These are phyloP conservation scores for Wallacemonas sp. DNA, from an alignment of 208 protist genomes.

Conservation along the genomic window DNA sequence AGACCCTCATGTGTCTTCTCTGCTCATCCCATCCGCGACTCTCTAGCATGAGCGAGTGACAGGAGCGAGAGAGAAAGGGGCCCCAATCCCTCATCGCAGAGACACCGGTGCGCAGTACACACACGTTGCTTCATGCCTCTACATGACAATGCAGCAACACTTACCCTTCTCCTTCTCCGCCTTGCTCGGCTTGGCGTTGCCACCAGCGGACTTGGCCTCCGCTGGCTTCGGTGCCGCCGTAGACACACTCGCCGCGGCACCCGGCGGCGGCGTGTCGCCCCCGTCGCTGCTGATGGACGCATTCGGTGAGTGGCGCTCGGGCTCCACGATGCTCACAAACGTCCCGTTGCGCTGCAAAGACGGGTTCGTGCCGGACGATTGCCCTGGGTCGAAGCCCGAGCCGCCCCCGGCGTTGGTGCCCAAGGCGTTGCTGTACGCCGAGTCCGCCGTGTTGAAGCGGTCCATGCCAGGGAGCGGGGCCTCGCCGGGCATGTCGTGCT, in stretches of 20 bases:
- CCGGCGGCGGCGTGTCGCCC: background rate
- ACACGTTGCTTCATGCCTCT: too few species aligned
- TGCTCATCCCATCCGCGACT: too few species aligned
- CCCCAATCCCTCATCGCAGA: too few species aligned
- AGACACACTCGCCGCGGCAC: too few species aligned
- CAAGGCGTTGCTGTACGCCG: background rate
- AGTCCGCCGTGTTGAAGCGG: conserved; percentile 12
- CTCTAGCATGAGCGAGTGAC: too few species aligned
- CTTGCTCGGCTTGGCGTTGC: background rate
- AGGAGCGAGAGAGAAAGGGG: too few species aligned
- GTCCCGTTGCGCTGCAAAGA: conserved; percentile 9
- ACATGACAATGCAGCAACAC: conserved; percentile 44
- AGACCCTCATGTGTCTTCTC: too few species aligned
- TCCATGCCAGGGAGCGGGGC: conserved; percentile 6
- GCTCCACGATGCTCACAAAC: conserved; percentile 14
- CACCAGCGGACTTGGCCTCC: conserved; percentile 6
- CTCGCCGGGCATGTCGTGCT: conserved; percentile 1
- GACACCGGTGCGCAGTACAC: conserved; percentile 3
- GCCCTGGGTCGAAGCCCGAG: background rate
- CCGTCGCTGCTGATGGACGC: background rate
- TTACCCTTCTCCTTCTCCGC: conserved; percentile 12
- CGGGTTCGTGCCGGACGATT: background rate
- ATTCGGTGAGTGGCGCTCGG: background rate
- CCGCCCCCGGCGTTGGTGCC: background rate
- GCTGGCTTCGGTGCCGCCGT: conserved; percentile 7